These are phyloP conservation scores for Cystoderma amianthinum DNA, from an alignment of 768 basidiomycete species.

Conservation along the genomic window DNA sequence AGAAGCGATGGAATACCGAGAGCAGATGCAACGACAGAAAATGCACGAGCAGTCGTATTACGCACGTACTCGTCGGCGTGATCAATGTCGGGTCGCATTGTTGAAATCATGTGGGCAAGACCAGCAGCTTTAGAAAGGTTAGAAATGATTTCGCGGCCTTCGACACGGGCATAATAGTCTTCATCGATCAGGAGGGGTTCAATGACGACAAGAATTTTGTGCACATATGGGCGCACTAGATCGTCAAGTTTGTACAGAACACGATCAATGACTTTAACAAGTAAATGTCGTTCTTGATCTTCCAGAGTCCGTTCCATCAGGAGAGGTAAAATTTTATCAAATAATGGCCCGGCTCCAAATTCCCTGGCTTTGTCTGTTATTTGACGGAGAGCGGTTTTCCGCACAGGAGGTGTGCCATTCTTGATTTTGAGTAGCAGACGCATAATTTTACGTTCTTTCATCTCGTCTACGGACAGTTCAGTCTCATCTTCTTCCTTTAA, in stretches of 20 bases:
- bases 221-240: conserved; percentile 96
- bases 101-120: conserved; percentile 99
- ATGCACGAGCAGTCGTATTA: conserved; percentile 97
- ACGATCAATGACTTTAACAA: conserved; percentile 99
- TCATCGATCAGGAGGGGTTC: conserved; percentile 98
- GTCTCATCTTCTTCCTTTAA: conserved; percentile 94
- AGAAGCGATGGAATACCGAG: conserved; percentile 96
- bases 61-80: conserved; percentile 99
- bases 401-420: conserved; percentile 97
- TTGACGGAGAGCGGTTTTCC: conserved; percentile 95
- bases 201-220: conserved; percentile 99
- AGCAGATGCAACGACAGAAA: conserved; percentile 98
- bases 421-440: conserved; percentile 96
- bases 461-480: conserved; percentile 88
- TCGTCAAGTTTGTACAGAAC: conserved; percentile 99
- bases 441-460: conserved; percentile 99
- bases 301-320: conserved; percentile 98
- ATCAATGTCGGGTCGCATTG: conserved; percentile 99
- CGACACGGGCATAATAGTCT: conserved; percentile 93
- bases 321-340: conserved; percentile 96
- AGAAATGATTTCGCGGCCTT: conserved; percentile 98
- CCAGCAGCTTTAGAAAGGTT: conserved; percentile 98
- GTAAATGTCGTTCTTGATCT: conserved; percentile 95
- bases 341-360: conserved; percentile 95
- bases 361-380: conserved; percentile 99